A percentile compares a stretch with the other conserved stretches of the same genome.
Evolutionary conservation across 345 rosid species (phyloP).

Genomic region (Acer yangbiense): DNA sequence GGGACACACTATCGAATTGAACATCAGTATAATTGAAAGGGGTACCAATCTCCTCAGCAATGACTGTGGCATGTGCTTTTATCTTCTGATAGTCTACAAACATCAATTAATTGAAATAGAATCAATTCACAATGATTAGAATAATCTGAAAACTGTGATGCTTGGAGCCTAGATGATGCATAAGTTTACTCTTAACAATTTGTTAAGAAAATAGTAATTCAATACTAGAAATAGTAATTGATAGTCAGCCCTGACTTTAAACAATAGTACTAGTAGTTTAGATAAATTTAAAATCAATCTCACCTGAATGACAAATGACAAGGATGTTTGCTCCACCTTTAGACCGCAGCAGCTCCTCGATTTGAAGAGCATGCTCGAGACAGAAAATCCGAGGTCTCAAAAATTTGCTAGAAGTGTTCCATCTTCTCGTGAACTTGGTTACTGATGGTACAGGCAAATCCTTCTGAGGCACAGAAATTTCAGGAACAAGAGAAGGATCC

Average conservation of each 20-base stretch:
- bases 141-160: slow-evolving; percentile 3
- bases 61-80: slow-evolving; percentile 75
- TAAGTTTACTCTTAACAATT: not conserved
- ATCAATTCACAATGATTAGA: not conserved
- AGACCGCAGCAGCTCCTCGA: slow-evolving; percentile 63
- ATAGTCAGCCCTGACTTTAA: not conserved
- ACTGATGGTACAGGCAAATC: slow-evolving; percentile 29
- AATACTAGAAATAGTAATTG: not conserved
- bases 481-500: slow-evolving; percentile 20
- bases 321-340: slow-evolving; percentile 85
- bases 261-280: not conserved
- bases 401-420: slow-evolving; percentile 57
- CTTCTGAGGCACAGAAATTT: slow-evolving; percentile 30
- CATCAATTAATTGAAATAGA: slow-evolving; percentile 2
- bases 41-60: slow-evolving; percentile 70
- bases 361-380: slow-evolving; percentile 86
- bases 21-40: slow-evolving; percentile 69
- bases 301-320: slow-evolving; percentile 97
- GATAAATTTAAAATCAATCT: slow-evolving; percentile 19
- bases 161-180: slow-evolving; percentile 1
- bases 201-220: not conserved
- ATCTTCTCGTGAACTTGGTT: slow-evolving; percentile 32
- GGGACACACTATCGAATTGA: slow-evolving; percentile 60
- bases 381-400: slow-evolving; percentile 91
- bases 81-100: slow-evolving; percentile 88